Percentiles rank a stretch among this genome's conserved stretches.
Evolutionary conservation across 1,139 yeast genomes (phyloP).

Genomic region (Yamadazyma buinensis): DNA sequence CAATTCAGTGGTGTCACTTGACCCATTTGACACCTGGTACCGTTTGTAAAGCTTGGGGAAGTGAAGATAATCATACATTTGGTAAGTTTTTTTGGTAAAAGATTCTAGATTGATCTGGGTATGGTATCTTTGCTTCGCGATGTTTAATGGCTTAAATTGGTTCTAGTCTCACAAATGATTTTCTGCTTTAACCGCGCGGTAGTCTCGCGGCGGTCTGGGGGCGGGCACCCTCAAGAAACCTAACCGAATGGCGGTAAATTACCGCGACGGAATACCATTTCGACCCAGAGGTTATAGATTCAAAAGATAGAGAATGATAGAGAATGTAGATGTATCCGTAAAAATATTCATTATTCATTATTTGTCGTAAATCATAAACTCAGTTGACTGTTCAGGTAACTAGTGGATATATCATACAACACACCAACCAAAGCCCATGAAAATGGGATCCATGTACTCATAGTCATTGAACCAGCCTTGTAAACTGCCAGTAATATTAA

Average conservation of each 20-base stretch:
- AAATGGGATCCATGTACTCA: slow-evolving; percentile 94
- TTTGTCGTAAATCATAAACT: slow-evolving; percentile 25
- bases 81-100: neutral
- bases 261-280: too few species aligned
- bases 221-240: too few species aligned
- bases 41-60: slow-evolving; percentile 12
- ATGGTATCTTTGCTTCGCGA: too few species aligned
- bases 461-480: slow-evolving; percentile 69
- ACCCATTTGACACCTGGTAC: slow-evolving; percentile 2
- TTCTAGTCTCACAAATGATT: too few species aligned
- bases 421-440: slow-evolving; percentile 71
- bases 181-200: too few species aligned
- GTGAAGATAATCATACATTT: slow-evolving; percentile 10
- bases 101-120: neutral
- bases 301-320: too few species aligned
- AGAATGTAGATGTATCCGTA: too few species aligned
- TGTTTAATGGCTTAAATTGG: too few species aligned
- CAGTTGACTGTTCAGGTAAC: slow-evolving; percentile 49
- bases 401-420: slow-evolving; percentile 59
- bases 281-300: too few species aligned
- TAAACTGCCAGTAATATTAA: slow-evolving; percentile 61
- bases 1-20: slow-evolving; percentile 6
- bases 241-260: too few species aligned
- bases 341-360: too few species aligned
- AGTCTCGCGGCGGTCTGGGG: too few species aligned